Base-by-base conservation (phyloP, 352 stramenopile genomes). In the Pythium dissotocum region DNA sequence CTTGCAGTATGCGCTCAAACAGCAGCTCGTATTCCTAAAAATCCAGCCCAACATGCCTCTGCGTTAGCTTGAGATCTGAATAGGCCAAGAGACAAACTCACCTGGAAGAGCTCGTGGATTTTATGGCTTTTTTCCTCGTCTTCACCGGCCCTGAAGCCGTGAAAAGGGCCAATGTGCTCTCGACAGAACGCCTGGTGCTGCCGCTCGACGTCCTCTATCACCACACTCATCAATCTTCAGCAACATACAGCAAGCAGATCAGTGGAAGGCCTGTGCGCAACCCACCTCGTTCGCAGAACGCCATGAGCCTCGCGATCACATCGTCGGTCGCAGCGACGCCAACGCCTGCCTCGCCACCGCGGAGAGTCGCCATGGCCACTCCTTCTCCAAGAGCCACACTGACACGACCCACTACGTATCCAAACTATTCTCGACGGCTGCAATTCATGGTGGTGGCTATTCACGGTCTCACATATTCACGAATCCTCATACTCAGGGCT, bases 21-120 rank as follows among this genome's bases (percentile, higher is more conserved):
- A 89, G 63, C 55, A 70, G 32, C 32, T 90, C 80, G 56, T 88
- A 90, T 32, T 73, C 65, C 79, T 88, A 53, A 16, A 36, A 13
- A 24, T 24, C 21, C 21, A 24, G 21, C 21, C 21, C 21, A 24
- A 24, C 21, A 24, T 24, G 21, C 21, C 21, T 24, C 21, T 24
- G 21, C 21, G 21, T 24, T 24, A 24, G 21, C 21, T 24, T 24
- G 21, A 24, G 21, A 24, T 24, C 21, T 24, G 21, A 24, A 24
- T 24, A 24, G 21, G 21, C 21, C 21, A 24, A 24, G 21, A 24
- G 21, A 24, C 21, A 24, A 24, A 68, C 61, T 10, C 30, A 85
- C 79, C 44, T 63, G 68, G 58, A 89, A 90, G 32, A 88, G 61
- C 13, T 77, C 67, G 36, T 83, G 70, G 26, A 84, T 58, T 18